Conservation (phyloP, 2,329 filamentous ascomycete genomes). For the Phyllosticta citriasiana region DNA sequence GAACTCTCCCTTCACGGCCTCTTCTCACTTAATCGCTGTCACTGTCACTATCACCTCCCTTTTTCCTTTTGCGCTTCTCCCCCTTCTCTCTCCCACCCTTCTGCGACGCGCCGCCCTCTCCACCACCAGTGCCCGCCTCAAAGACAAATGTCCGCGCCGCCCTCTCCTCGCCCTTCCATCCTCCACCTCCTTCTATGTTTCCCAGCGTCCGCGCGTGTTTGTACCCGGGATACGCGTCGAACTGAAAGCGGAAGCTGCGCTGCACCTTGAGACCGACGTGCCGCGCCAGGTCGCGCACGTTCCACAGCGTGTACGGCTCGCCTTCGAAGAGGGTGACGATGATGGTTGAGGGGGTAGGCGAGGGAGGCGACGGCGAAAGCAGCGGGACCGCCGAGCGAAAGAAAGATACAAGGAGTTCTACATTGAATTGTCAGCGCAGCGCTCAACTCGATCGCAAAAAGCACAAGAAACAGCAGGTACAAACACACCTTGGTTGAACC, state of each 20-base stretch:
- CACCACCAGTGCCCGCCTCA: constrained; percentile 24
- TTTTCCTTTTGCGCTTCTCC: constrained; percentile 13
- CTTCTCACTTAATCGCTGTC: neutral
- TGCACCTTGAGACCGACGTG: constrained; percentile 63
- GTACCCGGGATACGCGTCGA: constrained; percentile 61
- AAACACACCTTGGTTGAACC: constrained; percentile 61
- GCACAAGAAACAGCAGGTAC: neutral
- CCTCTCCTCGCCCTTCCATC: constrained; percentile 40
- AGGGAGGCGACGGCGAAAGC: constrained; percentile 31
- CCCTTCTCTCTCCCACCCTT: constrained; percentile 10
- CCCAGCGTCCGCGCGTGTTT: constrained; percentile 64
- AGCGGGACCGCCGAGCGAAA: constrained; percentile 36
- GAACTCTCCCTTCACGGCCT: neutral
- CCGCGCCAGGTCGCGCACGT: constrained; percentile 75
- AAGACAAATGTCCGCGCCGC: constrained; percentile 38
- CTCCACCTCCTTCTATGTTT: constrained; percentile 36
- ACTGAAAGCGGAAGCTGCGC: constrained; percentile 60
- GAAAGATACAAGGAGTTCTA: constrained; percentile 37
- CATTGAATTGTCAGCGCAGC: neutral
- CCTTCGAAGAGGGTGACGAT: constrained; percentile 86
- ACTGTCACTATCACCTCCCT: constrained; percentile 3
- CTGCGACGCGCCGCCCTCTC: constrained; percentile 11
- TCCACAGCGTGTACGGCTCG: constrained; percentile 93
- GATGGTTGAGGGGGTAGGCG: constrained; percentile 45
- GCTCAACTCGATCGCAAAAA: neutral